Evolutionary conservation across 768 basidiomycete species (phyloP), one percentile per base, ranked within the genome.

Genomic region (Hemileccinum rubropunctum): DNA sequence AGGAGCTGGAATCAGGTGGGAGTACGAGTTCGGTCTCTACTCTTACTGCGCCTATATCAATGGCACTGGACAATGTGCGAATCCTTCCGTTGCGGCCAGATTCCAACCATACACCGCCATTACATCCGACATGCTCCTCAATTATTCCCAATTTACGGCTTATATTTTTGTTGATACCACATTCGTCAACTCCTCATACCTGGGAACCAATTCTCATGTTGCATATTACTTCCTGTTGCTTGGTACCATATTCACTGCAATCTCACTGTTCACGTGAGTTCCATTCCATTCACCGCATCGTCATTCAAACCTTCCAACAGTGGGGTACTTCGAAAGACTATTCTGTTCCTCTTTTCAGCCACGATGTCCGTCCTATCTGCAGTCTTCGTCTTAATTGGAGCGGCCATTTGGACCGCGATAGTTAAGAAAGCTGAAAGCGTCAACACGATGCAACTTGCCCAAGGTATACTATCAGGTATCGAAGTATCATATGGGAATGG

Each of bases 11-110:
- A 69, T 91, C 49, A 80, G 89, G 58, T 78, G 83, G 63, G 67
- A 75, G 51, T 92, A 92, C 70, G 72, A 81, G 51, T 91, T 86
- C 55, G 90, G 90, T n/a, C 72, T 92, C 21, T 92, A 91, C 70
- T 81, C 82, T 17, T 81, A 87, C 63, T 92, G 90, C 58, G 89
- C 77, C 58, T 91, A 84, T 58, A 71, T 85, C 57, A 78, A 82
- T 54, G 66, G 70, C 36, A 75, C 76, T 27, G 89, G 88, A 23
- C 76, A 68, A 42, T 91, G 89, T 65, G 77, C 82, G 27, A 84
- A 83, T 59, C 70, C 75, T 36, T 79, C 82, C 28, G 65, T 77
- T 27, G 87, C 80, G 41, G 69, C 74, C 55, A 73, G 73, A 49
- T 89, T 86, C 65, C 71, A 73, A 42, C 90, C 90, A n/a, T 86